Evolutionary conservation across 805 yeast genomes (phyloP), one percentile per base, ranked within the genome.

Genomic region (Pichia eremophila): DNA sequence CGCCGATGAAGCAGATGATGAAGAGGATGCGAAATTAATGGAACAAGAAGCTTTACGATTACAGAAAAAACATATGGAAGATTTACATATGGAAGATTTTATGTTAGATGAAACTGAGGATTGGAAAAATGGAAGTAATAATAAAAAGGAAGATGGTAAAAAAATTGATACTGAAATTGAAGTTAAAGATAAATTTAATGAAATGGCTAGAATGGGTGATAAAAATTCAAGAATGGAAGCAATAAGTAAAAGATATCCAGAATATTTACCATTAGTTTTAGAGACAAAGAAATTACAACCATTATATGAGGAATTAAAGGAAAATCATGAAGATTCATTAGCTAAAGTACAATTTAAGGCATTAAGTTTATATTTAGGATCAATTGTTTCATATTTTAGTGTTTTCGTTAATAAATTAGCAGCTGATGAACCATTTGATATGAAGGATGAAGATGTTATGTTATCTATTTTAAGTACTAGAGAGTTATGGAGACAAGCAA

Each of bases 401-500:
- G 61, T 93, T 15, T 78, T 91, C 52, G 65, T 77, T 17, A 79
- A 79, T 37, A 74, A 77, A 41, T 59, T 82, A 38, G 65, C 69
- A 40, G 69, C 69, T 22, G 81, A 78, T 28, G 83, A 79, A 45
- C 56, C 49, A 19, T 60, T 63, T 48, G 67, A 77, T 11, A 80
- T 90, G 83, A 88, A 87, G 57, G 95, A 87, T 47, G 91, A 85
- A 54, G 85, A 91, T 3, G 83, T 91, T 2, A 91, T 93, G 96
- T 89, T 86, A 58, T 77, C 84, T 29, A 81, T 91, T 34, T 68
- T 91, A 46, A 80, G 84, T 46, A 74, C 93, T 3, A 75, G 95
- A 54, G 96, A 91, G 59, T 74, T 86, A 17, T 90, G 96, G 96
- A 77, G 93, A 60, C 90, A 85, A 57, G 95, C 95, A 5, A 71